Conservation (phyloP, 2,329 filamentous ascomycete genomes). For the Colletotrichum limetticola region DNA sequence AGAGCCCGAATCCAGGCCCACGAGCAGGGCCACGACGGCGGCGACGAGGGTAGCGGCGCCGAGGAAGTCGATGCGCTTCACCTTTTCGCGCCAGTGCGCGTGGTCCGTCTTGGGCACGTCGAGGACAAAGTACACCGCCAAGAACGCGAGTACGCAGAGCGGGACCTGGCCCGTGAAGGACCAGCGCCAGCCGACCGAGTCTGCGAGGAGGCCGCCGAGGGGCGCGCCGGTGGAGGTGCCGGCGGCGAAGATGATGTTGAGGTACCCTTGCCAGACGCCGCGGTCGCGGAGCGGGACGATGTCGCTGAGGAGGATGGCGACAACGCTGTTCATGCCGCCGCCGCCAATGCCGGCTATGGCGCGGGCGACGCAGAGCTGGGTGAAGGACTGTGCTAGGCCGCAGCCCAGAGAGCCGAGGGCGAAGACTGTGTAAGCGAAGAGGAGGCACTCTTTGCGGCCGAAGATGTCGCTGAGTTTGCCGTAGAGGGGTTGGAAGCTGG, state of each 20-base stretch:
- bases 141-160: constrained; percentile 72
- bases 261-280: constrained; percentile 77
- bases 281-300: constrained; percentile 75
- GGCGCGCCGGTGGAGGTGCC: constrained; percentile 78
- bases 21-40: constrained; percentile 73
- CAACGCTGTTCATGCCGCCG: constrained; percentile 77
- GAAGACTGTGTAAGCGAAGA: constrained; percentile 74
- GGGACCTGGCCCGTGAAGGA: constrained; percentile 77
- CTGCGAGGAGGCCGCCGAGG: constrained; percentile 76
- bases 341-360: constrained; percentile 68
- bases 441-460: constrained; percentile 72
- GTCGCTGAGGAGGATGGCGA: constrained; percentile 77
- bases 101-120: constrained; percentile 68
- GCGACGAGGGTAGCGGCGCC: constrained; percentile 74
- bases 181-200: constrained; percentile 81
- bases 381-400: constrained; percentile 71
- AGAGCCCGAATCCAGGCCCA: constrained; percentile 78
- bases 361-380: constrained; percentile 73
- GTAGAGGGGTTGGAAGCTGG: constrained; percentile 80
- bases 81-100: constrained; percentile 72
- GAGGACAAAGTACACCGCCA: constrained; percentile 71
- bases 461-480: constrained; percentile 79
- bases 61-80: constrained; percentile 77
- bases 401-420: constrained; percentile 72
- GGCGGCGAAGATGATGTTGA: constrained; percentile 77